phyloP scores from a whole-genome alignment of 148 eudicot species.

The Vaccinium darrowii region DNA sequence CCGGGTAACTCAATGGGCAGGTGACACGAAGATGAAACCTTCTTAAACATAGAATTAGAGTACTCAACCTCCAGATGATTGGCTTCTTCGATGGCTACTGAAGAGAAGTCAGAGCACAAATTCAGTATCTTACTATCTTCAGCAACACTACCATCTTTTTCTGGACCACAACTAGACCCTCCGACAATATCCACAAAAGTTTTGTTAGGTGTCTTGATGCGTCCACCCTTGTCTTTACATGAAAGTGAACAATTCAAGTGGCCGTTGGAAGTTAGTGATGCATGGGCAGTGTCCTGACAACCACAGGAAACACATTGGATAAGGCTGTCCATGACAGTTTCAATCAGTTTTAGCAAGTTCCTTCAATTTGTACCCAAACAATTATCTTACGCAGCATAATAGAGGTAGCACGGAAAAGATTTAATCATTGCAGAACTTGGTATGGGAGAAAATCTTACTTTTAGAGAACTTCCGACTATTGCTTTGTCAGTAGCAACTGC shows the following conservation, averaged over 20 bases:
- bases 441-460: slow-evolving; percentile 41
- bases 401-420: not conserved
- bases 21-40: slow-evolving; percentile 22
- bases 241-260: slow-evolving; percentile 24
- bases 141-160: slow-evolving; percentile 30
- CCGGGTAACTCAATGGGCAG: slow-evolving; percentile 23
- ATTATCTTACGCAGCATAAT: not conserved
- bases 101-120: slow-evolving; percentile 38
- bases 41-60: slow-evolving; percentile 22
- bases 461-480: slow-evolving; percentile 34
- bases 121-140: slow-evolving; percentile 33
- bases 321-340: slow-evolving; percentile 2
- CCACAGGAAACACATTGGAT: slow-evolving; percentile 6
- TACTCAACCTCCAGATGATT: slow-evolving; percentile 18
- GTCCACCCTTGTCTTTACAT: slow-evolving; percentile 31
- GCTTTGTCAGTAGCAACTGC: slow-evolving; percentile 37
- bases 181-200: slow-evolving; percentile 57
- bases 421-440: not conserved
- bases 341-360: slow-evolving; percentile 1
- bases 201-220: slow-evolving; percentile 28
- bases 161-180: slow-evolving; percentile 32
- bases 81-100: slow-evolving; percentile 26
- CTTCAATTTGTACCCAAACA: not conserved
- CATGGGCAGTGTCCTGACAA: slow-evolving; percentile 36
- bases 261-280: slow-evolving; percentile 17